A percentile compares a stretch with the other conserved stretches of the same genome.
Conservation (phyloP, 2,329 filamentous ascomycete genomes). For the Trichocomaceae sp. region DNA sequence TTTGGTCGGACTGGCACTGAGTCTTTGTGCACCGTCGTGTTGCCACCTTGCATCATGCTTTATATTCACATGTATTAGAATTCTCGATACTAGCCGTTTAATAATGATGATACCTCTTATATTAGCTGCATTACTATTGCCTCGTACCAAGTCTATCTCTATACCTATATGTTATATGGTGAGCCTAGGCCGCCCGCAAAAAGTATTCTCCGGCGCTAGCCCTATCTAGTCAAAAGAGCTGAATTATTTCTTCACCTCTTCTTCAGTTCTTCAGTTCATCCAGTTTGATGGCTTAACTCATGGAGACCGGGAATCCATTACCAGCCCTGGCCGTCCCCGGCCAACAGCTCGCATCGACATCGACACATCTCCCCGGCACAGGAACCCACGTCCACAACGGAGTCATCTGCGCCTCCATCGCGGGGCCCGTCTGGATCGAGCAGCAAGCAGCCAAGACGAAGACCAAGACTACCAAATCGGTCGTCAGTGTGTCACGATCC, state of each 20-base stretch:
- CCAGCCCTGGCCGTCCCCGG: constrained; percentile 67
- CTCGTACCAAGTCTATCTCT: too few species aligned
- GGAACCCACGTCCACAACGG: constrained; percentile 77
- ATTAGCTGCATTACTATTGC: too few species aligned
- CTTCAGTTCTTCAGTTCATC: too few species aligned
- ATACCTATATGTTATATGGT: too few species aligned
- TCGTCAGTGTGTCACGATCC: constrained; percentile 33
- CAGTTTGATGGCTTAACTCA: constrained; percentile 7
- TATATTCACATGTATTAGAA: constrained; percentile 11
- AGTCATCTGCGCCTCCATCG: constrained; percentile 73
- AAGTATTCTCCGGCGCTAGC: too few species aligned
- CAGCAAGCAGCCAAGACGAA: constrained; percentile 35
- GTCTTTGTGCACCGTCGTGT: neutral
- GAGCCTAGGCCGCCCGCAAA: too few species aligned
- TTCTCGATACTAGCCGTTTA: constrained; percentile 10
- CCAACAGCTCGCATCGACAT: constrained; percentile 64
- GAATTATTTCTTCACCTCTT: too few species aligned
- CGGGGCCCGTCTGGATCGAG: constrained; percentile 60
- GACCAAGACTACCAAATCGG: constrained; percentile 27
- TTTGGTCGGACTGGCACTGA: constrained; percentile 7
- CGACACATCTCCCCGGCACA: constrained; percentile 64
- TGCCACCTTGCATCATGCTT: constrained; percentile 1
- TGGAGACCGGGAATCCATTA: constrained; percentile 28
- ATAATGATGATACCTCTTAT: constrained; percentile 18
- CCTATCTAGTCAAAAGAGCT: too few species aligned